Evolutionary conservation across 352 stramenopile species (phyloP).

Genomic region (Peronosclerospora sorghi): DNA sequence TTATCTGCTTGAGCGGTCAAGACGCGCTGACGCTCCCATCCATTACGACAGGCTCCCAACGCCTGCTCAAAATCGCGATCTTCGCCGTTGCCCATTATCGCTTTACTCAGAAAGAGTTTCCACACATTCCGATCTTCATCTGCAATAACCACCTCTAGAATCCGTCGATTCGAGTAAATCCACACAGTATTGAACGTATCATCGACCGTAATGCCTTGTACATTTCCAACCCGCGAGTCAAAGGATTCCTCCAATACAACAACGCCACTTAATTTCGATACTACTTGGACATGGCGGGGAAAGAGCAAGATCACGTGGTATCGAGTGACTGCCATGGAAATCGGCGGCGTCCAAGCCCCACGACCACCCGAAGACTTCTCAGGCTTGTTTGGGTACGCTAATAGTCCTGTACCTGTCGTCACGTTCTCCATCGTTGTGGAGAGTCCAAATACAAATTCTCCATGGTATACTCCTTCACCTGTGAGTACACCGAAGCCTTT

Average conservation of each 20-base stretch:
- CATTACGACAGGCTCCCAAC: slow-evolving; percentile 73
- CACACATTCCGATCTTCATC: slow-evolving; percentile 89
- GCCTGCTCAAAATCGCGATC: slow-evolving; percentile 86
- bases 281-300: slow-evolving; percentile 61
- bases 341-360: slow-evolving; percentile 47
- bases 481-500: slow-evolving; percentile 88
- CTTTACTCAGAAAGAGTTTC: slow-evolving; percentile 87
- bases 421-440: slow-evolving; percentile 73
- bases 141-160: slow-evolving; percentile 62
- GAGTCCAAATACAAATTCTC: slow-evolving; percentile 66
- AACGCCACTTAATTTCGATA: slow-evolving; percentile 81
- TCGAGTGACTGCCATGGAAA: slow-evolving; percentile 83
- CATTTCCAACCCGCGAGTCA: slow-evolving; percentile 62
- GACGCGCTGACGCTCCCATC: slow-evolving; percentile 74
- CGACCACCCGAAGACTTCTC: slow-evolving; percentile 27
- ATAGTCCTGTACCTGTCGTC: slow-evolving; percentile 58
- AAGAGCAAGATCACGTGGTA: slow-evolving; percentile 90
- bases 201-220: slow-evolving; percentile 54
- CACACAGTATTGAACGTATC: slow-evolving; percentile 77
- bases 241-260: slow-evolving; percentile 80
- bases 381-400: slow-evolving; percentile 58
- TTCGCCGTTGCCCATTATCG: slow-evolving; percentile 47
- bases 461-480: slow-evolving; percentile 85
- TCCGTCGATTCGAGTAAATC: slow-evolving; percentile 73
- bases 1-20: slow-evolving; percentile 85